A percentile compares a stretch with the other conserved stretches of the same genome.
Evolutionary conservation across 1,284 basidiomycete species (phyloP).

Genomic region (Trichosporon sp.): DNA sequence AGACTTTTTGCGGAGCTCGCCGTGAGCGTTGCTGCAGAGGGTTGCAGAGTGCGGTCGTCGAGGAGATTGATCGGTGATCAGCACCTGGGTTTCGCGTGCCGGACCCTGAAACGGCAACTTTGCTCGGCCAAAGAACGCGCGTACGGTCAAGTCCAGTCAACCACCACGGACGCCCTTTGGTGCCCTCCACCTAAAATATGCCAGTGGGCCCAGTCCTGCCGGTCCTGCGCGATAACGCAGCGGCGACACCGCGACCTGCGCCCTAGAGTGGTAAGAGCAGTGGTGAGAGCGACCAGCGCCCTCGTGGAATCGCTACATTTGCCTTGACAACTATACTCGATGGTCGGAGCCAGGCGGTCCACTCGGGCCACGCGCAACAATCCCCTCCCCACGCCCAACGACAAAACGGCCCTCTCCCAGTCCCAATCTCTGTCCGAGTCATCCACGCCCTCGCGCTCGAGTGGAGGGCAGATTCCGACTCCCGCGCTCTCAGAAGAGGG

Average conservation of each 20-base stretch:
- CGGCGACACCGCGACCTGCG: neutral
- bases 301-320: neutral
- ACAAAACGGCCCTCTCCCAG: neutral
- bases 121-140: constrained; percentile 1
- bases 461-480: neutral
- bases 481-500: neutral
- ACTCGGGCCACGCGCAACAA: neutral
- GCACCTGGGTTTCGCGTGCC: constrained; percentile 1
- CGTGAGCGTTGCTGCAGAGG: neutral
- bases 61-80: constrained; percentile 2
- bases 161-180: constrained; percentile 2
- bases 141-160: constrained; percentile 10
- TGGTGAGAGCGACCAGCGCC: too few relatives aligned
- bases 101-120: constrained; percentile 2
- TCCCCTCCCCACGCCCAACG: neutral
- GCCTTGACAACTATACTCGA: neutral
- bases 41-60: neutral
- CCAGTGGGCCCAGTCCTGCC: too few relatives aligned
- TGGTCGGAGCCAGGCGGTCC: neutral
- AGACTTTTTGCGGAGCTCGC: neutral
- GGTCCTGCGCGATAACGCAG: too few relatives aligned
- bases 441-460: neutral
- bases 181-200: constrained; percentile 4
- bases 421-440: neutral
- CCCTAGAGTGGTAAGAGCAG: too few relatives aligned